Evolutionary conservation across 1,139 yeast genomes (phyloP).

Genomic region (Yamadazyma diddensiae): DNA sequence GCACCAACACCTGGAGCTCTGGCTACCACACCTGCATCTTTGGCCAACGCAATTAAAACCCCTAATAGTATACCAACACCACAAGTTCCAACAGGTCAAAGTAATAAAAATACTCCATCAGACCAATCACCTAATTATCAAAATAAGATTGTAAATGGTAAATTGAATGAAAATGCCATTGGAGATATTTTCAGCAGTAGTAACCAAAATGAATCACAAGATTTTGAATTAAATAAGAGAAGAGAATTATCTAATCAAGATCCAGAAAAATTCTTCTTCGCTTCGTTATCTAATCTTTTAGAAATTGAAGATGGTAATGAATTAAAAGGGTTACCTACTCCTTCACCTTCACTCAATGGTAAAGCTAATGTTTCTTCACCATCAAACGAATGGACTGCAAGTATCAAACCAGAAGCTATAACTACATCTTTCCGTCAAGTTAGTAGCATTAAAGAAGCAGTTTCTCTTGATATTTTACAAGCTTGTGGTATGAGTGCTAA

Average conservation of each 20-base stretch:
- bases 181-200: conserved; percentile 23
- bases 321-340: conserved; percentile 27
- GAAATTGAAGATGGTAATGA: conserved; percentile 38
- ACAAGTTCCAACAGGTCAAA: conserved; percentile 31
- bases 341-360: conserved; percentile 18
- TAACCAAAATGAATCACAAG: conserved; percentile 15
- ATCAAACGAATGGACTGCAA: conserved; percentile 42
- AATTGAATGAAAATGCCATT: conserved; percentile 20
- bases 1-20: conserved; percentile 33
- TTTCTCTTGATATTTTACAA: conserved; percentile 28
- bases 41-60: conserved; percentile 41
- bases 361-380: conserved; percentile 33
- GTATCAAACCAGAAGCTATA: conserved; percentile 44
- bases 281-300: conserved; percentile 52
- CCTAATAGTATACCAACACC: conserved; percentile 48
- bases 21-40: conserved; percentile 41
- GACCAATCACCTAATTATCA: conserved; percentile 37
- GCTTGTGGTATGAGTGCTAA: conserved; percentile 24
- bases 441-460: conserved; percentile 31
- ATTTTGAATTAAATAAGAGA: conserved; percentile 38
- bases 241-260: conserved; percentile 45
- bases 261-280: conserved; percentile 50
- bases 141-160: conserved; percentile 13
- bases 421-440: conserved; percentile 48
- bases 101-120: conserved; percentile 42